A percentile compares a stretch with the other conserved stretches of the same genome.
Evolutionary conservation across 202 grass and related monocot genomes (phyloP).

Genomic region (Eragrostis tef): DNA sequence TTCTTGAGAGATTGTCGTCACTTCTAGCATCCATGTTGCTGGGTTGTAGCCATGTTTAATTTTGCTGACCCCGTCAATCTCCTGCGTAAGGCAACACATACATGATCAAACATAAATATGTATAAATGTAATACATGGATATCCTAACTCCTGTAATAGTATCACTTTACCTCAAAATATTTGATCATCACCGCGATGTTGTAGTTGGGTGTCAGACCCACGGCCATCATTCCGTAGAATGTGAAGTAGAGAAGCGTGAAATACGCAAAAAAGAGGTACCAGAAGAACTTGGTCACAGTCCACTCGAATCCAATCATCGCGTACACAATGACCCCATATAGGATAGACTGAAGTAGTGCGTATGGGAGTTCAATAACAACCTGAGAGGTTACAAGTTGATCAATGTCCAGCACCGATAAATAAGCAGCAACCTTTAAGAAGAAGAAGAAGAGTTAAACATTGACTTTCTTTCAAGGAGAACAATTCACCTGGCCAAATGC

Average conservation of each 20-base stretch:
- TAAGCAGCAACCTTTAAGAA: no score
- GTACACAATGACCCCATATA: constrained; percentile 81
- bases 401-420: neutral
- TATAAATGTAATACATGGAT: no score
- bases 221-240: constrained; percentile 89
- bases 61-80: no score
- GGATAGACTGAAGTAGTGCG: constrained; percentile 56
- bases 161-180: no score
- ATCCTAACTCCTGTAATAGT: no score
- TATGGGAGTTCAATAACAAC: constrained; percentile 85
- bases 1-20: no score
- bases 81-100: no score
- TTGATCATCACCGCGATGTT: constrained; percentile 78
- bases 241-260: constrained; percentile 97
- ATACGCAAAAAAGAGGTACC: constrained; percentile 86
- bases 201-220: constrained; percentile 81
- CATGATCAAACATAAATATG: no score
- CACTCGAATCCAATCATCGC: constrained; percentile 88
- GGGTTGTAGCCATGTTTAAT: no score
- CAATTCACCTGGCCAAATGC: constrained; percentile 83
- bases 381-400: constrained; percentile 47
- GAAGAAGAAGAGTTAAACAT: no score
- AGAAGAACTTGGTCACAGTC: constrained; percentile 76
- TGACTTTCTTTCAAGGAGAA: constrained; percentile 21
- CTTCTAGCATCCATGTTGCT: no score